Evolutionary conservation across 148 eudicot species (phyloP), one percentile per base, ranked within the genome.

Genomic region (Heliosperma pusillum): DNA sequence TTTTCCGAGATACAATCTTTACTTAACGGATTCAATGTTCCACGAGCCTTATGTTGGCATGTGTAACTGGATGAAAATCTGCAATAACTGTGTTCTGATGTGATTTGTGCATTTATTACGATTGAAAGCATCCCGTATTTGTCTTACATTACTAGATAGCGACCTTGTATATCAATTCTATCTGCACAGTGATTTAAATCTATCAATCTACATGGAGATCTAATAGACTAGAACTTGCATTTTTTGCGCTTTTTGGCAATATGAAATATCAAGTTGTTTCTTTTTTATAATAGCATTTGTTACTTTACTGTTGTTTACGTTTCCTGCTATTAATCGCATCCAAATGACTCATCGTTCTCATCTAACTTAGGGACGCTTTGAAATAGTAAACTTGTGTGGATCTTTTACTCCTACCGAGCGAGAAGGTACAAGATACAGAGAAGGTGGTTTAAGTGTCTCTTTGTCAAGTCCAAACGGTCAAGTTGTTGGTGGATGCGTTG

Each of bases 401-500:
- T 87, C 96, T 19, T 89, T 83, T 65, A 87, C 89, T 8, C 93
- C 96, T n/a, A 67, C 82, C 13, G 95, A 88, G 77, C 72, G 78
- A 70, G 89, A 81, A 69, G 91, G 85, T 74, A 67, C 86, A 19
- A 76, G 78, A 58, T 78, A 75, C 53, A 80, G 88, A 76, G 80
- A 88, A 20, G 92, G 91, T 29, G 83, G 82, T n/a, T 62, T 91
- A 75, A 89, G 86, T 68, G 88, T 89, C 21, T 83, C 89, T 50
- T 77, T 91, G 69, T 85, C 96, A 16, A 84, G 91, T 50, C 87
- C 91, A 9, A 89, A 91, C 67, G 96, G 96, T 64, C 89, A 85
- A 78, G 84, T 83, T 24, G 82, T 83, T 13, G 88, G 86, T 7
- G 88, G 88, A 78, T 80, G 79, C 11, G 75, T 83, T 77, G 87